Evolutionary conservation across 2,329 filamentous ascomycete genomes (phyloP).

Genomic region (Aschersonia sp.): DNA sequence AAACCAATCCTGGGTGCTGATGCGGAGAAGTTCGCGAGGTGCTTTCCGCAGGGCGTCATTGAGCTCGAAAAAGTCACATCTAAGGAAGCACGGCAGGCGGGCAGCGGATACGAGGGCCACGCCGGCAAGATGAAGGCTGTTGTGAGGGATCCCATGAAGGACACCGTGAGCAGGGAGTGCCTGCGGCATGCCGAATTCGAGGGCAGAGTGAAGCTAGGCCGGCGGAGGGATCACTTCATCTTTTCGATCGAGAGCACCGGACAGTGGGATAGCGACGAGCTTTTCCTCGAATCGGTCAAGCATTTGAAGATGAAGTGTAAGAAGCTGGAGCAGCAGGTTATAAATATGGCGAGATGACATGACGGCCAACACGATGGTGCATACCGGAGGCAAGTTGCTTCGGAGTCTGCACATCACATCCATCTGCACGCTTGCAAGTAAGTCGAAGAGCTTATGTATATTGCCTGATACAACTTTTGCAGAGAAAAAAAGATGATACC

Average conservation of each 20-base stretch:
- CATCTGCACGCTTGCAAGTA: too few relatives aligned
- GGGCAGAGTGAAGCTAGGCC: constrained; percentile 85
- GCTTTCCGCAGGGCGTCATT: constrained; percentile 85
- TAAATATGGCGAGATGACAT: constrained; percentile 42
- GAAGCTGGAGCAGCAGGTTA: constrained; percentile 55
- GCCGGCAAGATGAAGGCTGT: constrained; percentile 78
- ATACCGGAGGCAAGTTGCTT: too few relatives aligned
- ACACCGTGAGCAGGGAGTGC: constrained; percentile 89
- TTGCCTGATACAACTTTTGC: too few relatives aligned
- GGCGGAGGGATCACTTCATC: constrained; percentile 91
- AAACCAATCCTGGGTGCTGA: constrained; percentile 75
- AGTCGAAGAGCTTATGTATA: too few relatives aligned
- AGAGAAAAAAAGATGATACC: too few relatives aligned
- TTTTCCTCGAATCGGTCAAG: constrained; percentile 83
- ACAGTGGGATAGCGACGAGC: constrained; percentile 84
- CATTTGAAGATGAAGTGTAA: constrained; percentile 75
- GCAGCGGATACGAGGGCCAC: constrained; percentile 56
- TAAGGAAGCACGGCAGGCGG: constrained; percentile 44
- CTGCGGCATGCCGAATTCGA: constrained; percentile 86
- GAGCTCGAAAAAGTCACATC: constrained; percentile 57
- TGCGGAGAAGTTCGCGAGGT: constrained; percentile 76
- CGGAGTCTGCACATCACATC: too few relatives aligned
- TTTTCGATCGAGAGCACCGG: constrained; percentile 91
- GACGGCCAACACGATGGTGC: too few relatives aligned
- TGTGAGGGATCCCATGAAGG: constrained; percentile 76